Percentiles rank a stretch among this genome's conserved stretches.
Evolutionary conservation across 2,329 filamentous ascomycete species (phyloP).

Genomic region (Sporothrix schenckii): DNA sequence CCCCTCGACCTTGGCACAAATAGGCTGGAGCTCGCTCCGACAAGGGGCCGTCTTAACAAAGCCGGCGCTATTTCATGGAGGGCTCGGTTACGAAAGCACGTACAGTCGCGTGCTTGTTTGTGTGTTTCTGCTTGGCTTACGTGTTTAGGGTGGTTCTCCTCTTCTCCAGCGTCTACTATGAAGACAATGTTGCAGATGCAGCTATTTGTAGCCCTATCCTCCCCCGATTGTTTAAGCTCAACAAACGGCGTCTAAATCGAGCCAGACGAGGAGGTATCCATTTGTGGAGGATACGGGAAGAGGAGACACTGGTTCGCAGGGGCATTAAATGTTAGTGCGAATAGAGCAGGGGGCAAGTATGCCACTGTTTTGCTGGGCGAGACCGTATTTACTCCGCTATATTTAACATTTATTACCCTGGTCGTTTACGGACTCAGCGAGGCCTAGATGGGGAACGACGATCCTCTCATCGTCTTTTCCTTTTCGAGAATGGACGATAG

Average conservation of each 20-base stretch:
- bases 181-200: neutral
- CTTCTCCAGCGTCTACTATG: neutral
- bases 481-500: neutral
- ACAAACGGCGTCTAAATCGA: neutral
- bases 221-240: constrained; percentile 4
- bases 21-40: constrained; percentile 5
- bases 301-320: too few species aligned
- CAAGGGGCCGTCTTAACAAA: neutral
- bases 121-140: too few species aligned
- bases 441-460: neutral
- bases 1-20: neutral
- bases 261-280: neutral
- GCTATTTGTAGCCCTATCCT: neutral
- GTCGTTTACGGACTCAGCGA: neutral
- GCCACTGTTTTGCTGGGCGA: too few species aligned
- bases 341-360: too few species aligned
- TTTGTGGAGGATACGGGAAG: neutral
- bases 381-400: too few species aligned
- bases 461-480: neutral
- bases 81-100: constrained; percentile 2
- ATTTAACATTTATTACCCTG: too few species aligned
- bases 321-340: too few species aligned
- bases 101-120: neutral
- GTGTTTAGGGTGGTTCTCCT: neutral
- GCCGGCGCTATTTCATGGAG: neutral